Conservation (phyloP, 2,329 filamentous ascomycete genomes). For the Aspergillus spinulosporus region DNA sequence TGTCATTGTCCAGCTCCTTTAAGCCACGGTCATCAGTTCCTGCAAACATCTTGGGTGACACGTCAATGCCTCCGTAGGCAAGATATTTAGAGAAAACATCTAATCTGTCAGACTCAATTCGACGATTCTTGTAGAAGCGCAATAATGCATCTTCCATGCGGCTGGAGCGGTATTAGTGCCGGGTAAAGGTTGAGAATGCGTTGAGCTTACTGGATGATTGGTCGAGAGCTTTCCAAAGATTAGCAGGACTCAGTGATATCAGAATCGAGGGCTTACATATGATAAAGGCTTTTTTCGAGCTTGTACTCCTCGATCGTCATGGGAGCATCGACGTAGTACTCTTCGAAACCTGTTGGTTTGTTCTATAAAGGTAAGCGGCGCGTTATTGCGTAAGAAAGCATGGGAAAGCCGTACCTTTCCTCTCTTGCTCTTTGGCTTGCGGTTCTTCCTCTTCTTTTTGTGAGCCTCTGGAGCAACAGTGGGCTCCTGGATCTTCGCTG, state of each 20-base stretch:
- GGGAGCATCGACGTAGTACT: conserved; percentile 77
- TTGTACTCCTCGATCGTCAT: conserved; percentile 68
- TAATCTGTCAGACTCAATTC: conserved; percentile 63
- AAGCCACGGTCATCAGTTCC: conserved; percentile 64
- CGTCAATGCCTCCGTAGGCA: conserved; percentile 76
- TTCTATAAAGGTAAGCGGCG: conserved; percentile 29
- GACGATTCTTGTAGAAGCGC: conserved; percentile 74
- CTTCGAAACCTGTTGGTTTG: conserved; percentile 70
- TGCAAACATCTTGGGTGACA: conserved; percentile 61
- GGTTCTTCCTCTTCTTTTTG: conserved; percentile 40
- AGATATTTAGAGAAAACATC: conserved; percentile 78
- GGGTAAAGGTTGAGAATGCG: neutral
- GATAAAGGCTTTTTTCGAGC: conserved; percentile 69
- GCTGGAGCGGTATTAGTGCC: conserved; percentile 44
- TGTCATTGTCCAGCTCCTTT: conserved; percentile 60
- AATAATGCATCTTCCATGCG: conserved; percentile 85
- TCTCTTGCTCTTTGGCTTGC: conserved; percentile 42
- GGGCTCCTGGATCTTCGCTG: neutral
- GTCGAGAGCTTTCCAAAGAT: conserved; percentile 33
- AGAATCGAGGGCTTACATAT: conserved; percentile 50
- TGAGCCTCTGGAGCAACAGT: neutral
- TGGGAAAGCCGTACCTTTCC: conserved; percentile 26
- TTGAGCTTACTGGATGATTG: conserved; percentile 59
- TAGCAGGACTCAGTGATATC: conserved; percentile 14
- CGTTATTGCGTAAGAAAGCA: neutral